Evolutionary conservation across 2,329 filamentous ascomycete genomes (phyloP).

Genomic region (Huntiella abstrusa): DNA sequence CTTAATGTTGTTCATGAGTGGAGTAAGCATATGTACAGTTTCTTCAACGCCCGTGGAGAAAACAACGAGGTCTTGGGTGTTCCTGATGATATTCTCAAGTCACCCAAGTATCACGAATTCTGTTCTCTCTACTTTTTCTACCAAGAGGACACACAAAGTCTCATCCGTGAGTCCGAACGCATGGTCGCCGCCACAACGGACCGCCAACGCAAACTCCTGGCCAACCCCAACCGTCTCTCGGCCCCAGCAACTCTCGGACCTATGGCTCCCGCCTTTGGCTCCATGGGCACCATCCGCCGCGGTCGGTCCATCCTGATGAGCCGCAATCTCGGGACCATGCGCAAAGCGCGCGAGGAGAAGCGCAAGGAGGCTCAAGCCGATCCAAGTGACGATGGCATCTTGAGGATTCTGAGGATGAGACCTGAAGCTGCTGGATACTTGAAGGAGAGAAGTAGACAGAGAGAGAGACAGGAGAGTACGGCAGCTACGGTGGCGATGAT

Average conservation of each 20-base stretch:
- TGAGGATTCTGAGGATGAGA: conserved; percentile 85
- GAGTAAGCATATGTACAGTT: conserved; percentile 76
- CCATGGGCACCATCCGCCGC: conserved; percentile 46
- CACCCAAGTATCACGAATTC: conserved; percentile 94
- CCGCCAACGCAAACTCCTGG: conserved; percentile 50
- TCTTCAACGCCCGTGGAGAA: conserved; percentile 88
- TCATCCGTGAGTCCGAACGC: conserved; percentile 86
- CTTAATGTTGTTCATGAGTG: conserved; percentile 90
- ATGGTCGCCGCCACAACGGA: conserved; percentile 81
- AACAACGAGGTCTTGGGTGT: conserved; percentile 71
- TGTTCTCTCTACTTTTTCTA: conserved; percentile 98
- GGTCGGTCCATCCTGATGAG: conserved; percentile 80
- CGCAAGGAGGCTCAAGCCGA: conserved; percentile 89
- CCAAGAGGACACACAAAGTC: conserved; percentile 74
- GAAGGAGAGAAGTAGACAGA: conserved; percentile 77
- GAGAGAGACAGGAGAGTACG: conserved; percentile 76
- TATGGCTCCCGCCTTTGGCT: conserved; percentile 44
- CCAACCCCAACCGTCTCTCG: conserved; percentile 45
- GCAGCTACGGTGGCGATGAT: conserved; percentile 91
- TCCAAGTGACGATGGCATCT: conserved; percentile 93
- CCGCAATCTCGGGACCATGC: conserved; percentile 90
- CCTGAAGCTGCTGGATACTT: conserved; percentile 77
- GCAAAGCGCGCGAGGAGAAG: conserved; percentile 87
- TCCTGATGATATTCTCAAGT: conserved; percentile 78
- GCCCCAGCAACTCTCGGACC: conserved; percentile 35